Evolutionary conservation across 768 basidiomycete genomes (phyloP).

Genomic region (Leccinum sublutescens): DNA sequence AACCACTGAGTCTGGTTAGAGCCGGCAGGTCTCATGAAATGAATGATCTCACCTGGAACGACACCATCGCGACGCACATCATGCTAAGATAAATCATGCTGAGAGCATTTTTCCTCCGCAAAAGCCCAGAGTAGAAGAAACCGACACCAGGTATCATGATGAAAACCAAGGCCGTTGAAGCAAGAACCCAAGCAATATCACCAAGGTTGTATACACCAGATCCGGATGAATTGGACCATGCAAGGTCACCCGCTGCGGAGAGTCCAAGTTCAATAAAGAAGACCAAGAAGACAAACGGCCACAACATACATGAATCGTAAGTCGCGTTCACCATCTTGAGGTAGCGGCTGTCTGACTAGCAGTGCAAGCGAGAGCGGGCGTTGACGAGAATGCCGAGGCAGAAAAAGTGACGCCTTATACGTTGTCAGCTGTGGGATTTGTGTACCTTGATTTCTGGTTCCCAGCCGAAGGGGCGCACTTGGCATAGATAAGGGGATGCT

Average conservation of each 20-base stretch:
- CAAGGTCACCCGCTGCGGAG: constrained; percentile 39
- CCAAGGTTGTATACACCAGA: constrained; percentile 53
- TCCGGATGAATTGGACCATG: constrained; percentile 22
- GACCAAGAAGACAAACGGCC: too few relatives aligned
- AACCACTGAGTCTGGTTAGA: constrained; percentile 64
- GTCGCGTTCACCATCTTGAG: constrained; percentile 43
- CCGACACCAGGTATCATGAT: constrained; percentile 86
- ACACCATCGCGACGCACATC: constrained; percentile 73
- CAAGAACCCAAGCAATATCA: constrained; percentile 68
- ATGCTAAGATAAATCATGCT: constrained; percentile 85
- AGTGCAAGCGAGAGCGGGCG: constrained; percentile 1
- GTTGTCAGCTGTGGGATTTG: constrained; percentile 17
- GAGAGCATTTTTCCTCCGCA: constrained; percentile 90
- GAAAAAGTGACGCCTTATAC: constrained; percentile 16
- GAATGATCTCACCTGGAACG: constrained; percentile 77
- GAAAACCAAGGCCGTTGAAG: constrained; percentile 78
- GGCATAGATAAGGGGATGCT: constrained; percentile 22
- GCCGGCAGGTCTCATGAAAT: constrained; percentile 7
- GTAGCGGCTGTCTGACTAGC: neutral
- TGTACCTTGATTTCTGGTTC: constrained; percentile 8
- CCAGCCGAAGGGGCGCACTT: neutral
- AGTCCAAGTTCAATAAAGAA: neutral
- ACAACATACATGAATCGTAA: constrained; percentile 39
- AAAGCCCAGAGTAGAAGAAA: constrained; percentile 87
- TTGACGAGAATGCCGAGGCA: neutral